These are phyloP conservation scores for Bretschneidera sinensis DNA, from an alignment of 345 rosid species.

Conservation along the genomic window DNA sequence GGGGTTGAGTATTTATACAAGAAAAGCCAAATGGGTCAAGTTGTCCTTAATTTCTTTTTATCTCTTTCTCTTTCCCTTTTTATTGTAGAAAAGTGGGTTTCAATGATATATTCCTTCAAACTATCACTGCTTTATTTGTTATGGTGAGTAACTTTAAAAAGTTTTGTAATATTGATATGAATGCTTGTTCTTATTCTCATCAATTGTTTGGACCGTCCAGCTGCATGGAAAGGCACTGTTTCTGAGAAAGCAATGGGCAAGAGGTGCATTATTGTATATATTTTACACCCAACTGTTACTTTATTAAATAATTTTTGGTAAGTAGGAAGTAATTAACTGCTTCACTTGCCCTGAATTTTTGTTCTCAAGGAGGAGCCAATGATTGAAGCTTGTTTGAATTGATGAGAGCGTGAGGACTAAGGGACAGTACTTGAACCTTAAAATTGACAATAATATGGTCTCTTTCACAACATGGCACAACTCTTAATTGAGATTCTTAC, in stretches of 20 bases:
- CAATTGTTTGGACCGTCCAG: slow-evolving; percentile 19
- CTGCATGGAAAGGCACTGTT: slow-evolving; percentile 18
- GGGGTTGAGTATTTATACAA: background rate
- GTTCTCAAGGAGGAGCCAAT: slow-evolving; percentile 8
- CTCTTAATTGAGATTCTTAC: no score
- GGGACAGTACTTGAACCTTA: slow-evolving; percentile 2
- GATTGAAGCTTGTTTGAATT: no score
- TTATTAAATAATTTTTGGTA: slow-evolving; percentile 10
- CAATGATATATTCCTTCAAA: slow-evolving; percentile 14
- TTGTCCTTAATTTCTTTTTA: slow-evolving; percentile 4
- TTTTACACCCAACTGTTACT: no score
- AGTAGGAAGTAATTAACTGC: no score
- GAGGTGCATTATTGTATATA: background rate
- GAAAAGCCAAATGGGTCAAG: slow-evolving; percentile 5
- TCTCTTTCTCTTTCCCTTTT: background rate
- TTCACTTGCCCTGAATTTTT: background rate
- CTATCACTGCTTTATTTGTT: background rate
- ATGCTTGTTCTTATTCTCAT: slow-evolving; percentile 9
- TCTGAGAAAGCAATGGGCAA: background rate
- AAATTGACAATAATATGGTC: slow-evolving; percentile 6
- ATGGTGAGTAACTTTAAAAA: no score
- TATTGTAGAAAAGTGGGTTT: background rate
- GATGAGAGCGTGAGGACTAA: no score
- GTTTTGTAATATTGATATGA: background rate
- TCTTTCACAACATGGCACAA: no score